Base-by-base conservation (phyloP, 192 early-diverging fungal genomes). In the Backusella circina region DNA sequence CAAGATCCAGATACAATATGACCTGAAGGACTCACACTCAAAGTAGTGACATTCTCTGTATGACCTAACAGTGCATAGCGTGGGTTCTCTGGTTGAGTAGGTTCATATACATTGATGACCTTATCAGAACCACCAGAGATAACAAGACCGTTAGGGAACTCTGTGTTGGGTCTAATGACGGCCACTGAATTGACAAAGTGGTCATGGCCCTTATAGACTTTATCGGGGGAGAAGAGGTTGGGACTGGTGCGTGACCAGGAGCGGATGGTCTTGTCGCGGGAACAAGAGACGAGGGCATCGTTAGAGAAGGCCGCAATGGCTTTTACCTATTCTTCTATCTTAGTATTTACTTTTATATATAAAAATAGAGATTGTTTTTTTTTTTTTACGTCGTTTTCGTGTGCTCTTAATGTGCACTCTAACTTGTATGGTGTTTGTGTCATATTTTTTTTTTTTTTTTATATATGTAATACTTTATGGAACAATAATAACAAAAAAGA, bases 1-100 rank as follows among this genome's bases (percentile, higher is more conserved):
- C 97, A 99, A 7, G 95, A 97, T n/a, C 97, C 98, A 26, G 96
- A 97, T 21, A 99, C 89, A 23, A 99, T 81, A 23, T 88, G 82
- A 18, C 88, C 91, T 28, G 86, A 84, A 0, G 82, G 75, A 3
- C 90, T 86, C 2, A 88, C 85, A 8, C 83, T 88, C 26, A 99
- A 82, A 0, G 92, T 86, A 77, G 95, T 96, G 7, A 99, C 91
- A 73, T 94, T 98, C 31, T 93, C 94, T 0, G 86, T 84, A 77
- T 99, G 98, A 2, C 97, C 97, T 2, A 86, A 75, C 38, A 99
- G 84, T 18, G 86, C 88, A 51, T 80, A 88, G 0, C 94, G 37
- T 4, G 95, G 91, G 21, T 88, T 79, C 10, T 81, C 70, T 1
- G 91, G 80, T 54, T 86, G 75, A 5, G 79, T 67, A 4, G 90